Conservation (phyloP, 1,139 yeast genomes). For the Candida sanyaensis region DNA sequence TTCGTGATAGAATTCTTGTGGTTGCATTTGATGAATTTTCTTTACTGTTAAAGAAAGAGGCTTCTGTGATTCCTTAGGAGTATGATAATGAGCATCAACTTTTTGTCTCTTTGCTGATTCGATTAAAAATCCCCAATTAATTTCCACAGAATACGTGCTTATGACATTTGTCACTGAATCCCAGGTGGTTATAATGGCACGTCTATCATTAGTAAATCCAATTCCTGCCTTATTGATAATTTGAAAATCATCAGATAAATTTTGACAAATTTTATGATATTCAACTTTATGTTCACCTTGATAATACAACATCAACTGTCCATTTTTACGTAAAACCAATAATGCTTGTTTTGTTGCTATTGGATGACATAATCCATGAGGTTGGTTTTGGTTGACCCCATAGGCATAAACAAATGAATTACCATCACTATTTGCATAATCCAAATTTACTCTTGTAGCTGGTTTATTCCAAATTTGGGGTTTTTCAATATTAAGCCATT, state of each 20-base stretch:
- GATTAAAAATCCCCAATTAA: constrained; percentile 64
- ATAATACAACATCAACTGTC: constrained; percentile 57
- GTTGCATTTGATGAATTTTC: constrained; percentile 32
- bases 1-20: constrained; percentile 19
- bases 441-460: constrained; percentile 35
- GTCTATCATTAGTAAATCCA: constrained; percentile 57
- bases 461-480: constrained; percentile 57
- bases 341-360: constrained; percentile 71
- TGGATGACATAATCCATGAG: constrained; percentile 72
- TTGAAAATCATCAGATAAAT: constrained; percentile 23
- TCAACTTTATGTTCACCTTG: constrained; percentile 67
- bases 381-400: constrained; percentile 57
- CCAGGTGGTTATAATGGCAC: constrained; percentile 50
- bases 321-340: constrained; percentile 64
- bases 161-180: constrained; percentile 43
- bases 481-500: constrained; percentile 73
- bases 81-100: constrained; percentile 52
- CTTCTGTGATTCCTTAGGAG: constrained; percentile 42
- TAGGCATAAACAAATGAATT: constrained; percentile 42
- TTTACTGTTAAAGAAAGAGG: constrained; percentile 25
- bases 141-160: constrained; percentile 45
- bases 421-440: constrained; percentile 5
- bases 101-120: constrained; percentile 51
- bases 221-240: constrained; percentile 53
- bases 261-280: constrained; percentile 39